Base-by-base conservation (phyloP, 352 stramenopile genomes). In the Globisporangium sylvaticum region DNA sequence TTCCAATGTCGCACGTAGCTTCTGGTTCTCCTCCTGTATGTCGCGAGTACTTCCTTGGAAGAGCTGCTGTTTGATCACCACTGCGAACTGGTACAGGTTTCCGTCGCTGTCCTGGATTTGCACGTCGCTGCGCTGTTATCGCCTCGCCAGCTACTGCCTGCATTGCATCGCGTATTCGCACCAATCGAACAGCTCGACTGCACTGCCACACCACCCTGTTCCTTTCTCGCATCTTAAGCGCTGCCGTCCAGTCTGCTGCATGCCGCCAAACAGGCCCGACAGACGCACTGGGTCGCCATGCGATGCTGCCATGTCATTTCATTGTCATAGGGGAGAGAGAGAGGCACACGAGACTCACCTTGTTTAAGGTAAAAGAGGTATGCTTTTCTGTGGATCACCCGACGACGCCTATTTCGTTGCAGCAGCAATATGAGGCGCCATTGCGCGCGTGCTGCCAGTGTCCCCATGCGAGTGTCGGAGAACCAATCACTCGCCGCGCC, bases 341-440 rank as follows among this genome's bases (percentile, higher is more conserved):
- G 42, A 9, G 18, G 18, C 42, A 50, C 42, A 24, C 42, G 29
- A 27, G 46, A 84, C 83, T 68, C 71, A 94, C 86, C 86, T 94
- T 94, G 82, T 92, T 94, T 94, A 94, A 94, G 86, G 86, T 88
- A 92, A 89, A 83, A 85, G 76, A 88, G 74, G 76, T 86, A 86
- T 61, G 56, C 57, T 67, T 61, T 64, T 70, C 64, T 69, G 57
- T 56, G 59, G 57, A 72, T 64, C 76, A 90, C 85, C 83, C 82
- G 86, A 94, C 83, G 81, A 87, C 81, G 86, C 88, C 86, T 88
- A 66, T 72, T 72, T 74, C 67, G 75, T 78, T 83, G 72, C 72
- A 72, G 66, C 65, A 66, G 39, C 46, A 54, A 62, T 67, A 37
- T 64, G 57, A 39, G 31, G 55, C 55, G 55, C 55, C 55, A 48